Evolutionary conservation across 176 grass and related monocot genomes (phyloP).

Genomic region (Oryza meridionalis): DNA sequence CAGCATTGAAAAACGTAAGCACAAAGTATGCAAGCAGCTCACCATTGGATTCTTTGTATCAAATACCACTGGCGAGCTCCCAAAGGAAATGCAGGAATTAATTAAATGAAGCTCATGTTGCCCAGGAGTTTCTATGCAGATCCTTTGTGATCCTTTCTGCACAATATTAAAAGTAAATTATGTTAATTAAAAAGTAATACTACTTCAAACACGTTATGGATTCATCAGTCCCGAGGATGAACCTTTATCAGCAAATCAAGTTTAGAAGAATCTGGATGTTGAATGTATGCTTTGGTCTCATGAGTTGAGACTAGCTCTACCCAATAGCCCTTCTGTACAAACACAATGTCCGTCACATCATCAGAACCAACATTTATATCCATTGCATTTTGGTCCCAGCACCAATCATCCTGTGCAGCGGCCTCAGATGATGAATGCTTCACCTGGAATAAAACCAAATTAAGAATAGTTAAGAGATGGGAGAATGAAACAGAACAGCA

Average conservation of each 20-base stretch:
- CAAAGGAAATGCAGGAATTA: constrained; percentile 93
- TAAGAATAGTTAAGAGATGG: constrained; percentile 14
- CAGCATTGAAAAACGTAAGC: constrained; percentile 25
- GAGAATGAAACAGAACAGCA: constrained; percentile 21
- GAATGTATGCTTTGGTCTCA: constrained; percentile 77
- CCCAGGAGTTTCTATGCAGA: constrained; percentile 83
- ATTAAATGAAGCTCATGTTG: constrained; percentile 86
- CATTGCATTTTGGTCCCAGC: constrained; percentile 75
- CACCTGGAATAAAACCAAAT: constrained; percentile 50
- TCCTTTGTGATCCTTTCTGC: constrained; percentile 88
- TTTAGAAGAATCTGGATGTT: constrained; percentile 74
- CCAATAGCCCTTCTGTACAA: constrained; percentile 93
- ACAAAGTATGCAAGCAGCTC: constrained; percentile 27
- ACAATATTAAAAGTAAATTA: constrained; percentile 26
- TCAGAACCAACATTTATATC: constrained; percentile 76
- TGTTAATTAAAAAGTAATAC: constrained; percentile 31
- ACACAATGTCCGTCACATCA: constrained; percentile 81
- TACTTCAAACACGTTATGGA: constrained; percentile 20
- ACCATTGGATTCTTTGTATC: constrained; percentile 68
- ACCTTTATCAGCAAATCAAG: constrained; percentile 87
- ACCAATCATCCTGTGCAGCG: constrained; percentile 74
- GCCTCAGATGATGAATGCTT: constrained; percentile 50
- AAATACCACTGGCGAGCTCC: constrained; percentile 61
- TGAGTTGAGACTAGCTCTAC: constrained; percentile 82
- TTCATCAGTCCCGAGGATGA: constrained; percentile 25